phyloP scores from a whole-genome alignment of 352 stramenopile genomes.

The Phytophthora aleatoria region DNA sequence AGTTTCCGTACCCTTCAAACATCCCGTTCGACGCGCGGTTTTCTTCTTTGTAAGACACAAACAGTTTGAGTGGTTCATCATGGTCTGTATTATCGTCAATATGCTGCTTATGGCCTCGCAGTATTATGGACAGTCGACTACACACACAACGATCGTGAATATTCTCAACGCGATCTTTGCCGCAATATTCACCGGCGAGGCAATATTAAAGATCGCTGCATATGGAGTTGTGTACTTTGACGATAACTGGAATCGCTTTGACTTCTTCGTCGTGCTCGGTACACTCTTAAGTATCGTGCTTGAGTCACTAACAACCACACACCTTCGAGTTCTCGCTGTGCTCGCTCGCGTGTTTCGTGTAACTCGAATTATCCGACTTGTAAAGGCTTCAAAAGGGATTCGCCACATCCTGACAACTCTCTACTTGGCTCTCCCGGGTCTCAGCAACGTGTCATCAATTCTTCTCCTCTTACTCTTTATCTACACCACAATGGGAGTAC shows the following conservation, averaged over 20 bases:
- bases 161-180: slow-evolving; percentile 87
- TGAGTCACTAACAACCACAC: slow-evolving; percentile 46
- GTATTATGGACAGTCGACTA: slow-evolving; percentile 77
- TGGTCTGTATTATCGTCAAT: slow-evolving; percentile 91
- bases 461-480: slow-evolving; percentile 94
- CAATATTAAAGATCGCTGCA: slow-evolving; percentile 84
- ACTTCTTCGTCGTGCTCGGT: slow-evolving; percentile 77
- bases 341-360: slow-evolving; percentile 92
- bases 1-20: slow-evolving; percentile 52
- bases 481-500: slow-evolving; percentile 90
- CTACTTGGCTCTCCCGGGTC: slow-evolving; percentile 82
- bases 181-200: slow-evolving; percentile 87
- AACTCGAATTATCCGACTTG: slow-evolving; percentile 76
- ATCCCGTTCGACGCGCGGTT: slow-evolving; percentile 48
- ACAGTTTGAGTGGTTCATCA: slow-evolving; percentile 89
- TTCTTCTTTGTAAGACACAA: slow-evolving; percentile 70
- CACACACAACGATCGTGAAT: slow-evolving; percentile 53
- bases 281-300: slow-evolving; percentile 64
- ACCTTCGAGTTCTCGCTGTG: slow-evolving; percentile 70
- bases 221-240: slow-evolving; percentile 82
- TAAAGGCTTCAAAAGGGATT: slow-evolving; percentile 87
- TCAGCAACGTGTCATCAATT: slow-evolving; percentile 91
- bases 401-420: slow-evolving; percentile 91
- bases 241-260: slow-evolving; percentile 88
- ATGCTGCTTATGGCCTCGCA: slow-evolving; percentile 87